Conservation (phyloP, 2,329 filamentous ascomycete genomes). For the Ophiostoma piceae region DNA sequence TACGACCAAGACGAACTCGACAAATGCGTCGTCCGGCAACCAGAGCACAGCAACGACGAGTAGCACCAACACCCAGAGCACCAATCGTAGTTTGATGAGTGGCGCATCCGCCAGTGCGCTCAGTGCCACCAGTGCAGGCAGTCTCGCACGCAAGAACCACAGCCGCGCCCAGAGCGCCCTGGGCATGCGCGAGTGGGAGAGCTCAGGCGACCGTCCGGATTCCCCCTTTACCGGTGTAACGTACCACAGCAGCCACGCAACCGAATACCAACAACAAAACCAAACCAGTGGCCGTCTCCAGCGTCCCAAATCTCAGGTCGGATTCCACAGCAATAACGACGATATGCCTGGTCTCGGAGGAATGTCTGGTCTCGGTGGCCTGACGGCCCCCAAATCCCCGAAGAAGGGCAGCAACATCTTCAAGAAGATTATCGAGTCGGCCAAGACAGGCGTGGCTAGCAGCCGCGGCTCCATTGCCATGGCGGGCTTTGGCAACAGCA, state of each 20-base stretch:
- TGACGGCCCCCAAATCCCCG: constrained; percentile 62
- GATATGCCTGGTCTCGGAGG: constrained; percentile 43
- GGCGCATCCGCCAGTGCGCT: constrained; percentile 84
- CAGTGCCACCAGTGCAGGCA: constrained; percentile 92
- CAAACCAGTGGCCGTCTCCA: constrained; percentile 29
- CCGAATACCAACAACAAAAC: constrained; percentile 39
- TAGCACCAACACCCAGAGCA: constrained; percentile 66
- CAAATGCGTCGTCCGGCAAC: constrained; percentile 68
- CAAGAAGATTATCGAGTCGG: constrained; percentile 89
- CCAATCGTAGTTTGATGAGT: constrained; percentile 86
- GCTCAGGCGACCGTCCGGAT: constrained; percentile 47
- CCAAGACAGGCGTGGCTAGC: constrained; percentile 88
- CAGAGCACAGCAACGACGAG: constrained; percentile 57
- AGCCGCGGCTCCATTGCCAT: constrained; percentile 78
- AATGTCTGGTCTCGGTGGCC: constrained; percentile 67
- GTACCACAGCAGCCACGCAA: constrained; percentile 84
- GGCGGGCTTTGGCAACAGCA: constrained; percentile 41
- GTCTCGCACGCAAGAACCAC: constrained; percentile 71
- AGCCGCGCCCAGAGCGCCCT: constrained; percentile 57
- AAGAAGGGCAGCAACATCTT: constrained; percentile 84
- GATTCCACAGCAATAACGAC: constrained; percentile 46
- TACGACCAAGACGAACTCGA: constrained; percentile 82
- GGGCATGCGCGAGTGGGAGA: constrained; percentile 53
- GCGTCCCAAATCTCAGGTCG: constrained; percentile 60
- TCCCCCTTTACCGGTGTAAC: constrained; percentile 72